Evolutionary conservation across 805 yeast species (phyloP).

Genomic region (Jamesozyma piceae): DNA sequence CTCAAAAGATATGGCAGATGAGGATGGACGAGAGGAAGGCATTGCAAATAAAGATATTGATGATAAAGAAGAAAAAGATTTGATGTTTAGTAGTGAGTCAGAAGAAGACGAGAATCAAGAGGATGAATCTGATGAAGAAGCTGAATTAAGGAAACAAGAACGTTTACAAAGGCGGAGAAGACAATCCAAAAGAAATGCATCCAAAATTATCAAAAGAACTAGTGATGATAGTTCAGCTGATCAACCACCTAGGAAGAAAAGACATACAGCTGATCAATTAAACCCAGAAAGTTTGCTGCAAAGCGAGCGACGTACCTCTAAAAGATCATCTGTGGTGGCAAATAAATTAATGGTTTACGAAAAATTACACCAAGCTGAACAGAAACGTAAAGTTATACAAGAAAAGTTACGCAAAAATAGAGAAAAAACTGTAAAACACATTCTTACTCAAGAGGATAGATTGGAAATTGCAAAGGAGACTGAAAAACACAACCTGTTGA

Average conservation of each 20-base stretch:
- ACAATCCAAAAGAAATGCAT: conserved; percentile 18
- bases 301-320: conserved; percentile 56
- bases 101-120: conserved; percentile 35
- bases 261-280: conserved; percentile 26
- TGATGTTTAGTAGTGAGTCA: conserved; percentile 26
- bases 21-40: conserved; percentile 12
- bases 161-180: conserved; percentile 21
- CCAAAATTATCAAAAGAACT: conserved; percentile 28
- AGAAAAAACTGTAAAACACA: conserved; percentile 34
- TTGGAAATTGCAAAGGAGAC: conserved; percentile 77
- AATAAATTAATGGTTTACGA: conserved; percentile 70
- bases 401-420: conserved; percentile 39
- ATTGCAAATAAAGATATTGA: conserved; percentile 10
- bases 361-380: conserved; percentile 60
- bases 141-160: conserved; percentile 42
- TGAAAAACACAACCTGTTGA: conserved; percentile 62
- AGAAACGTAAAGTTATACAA: conserved; percentile 39
- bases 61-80: conserved; percentile 24
- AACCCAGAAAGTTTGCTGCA: conserved; percentile 46
- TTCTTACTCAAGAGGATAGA: conserved; percentile 36
- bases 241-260: conserved; percentile 11
- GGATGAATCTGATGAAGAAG: conserved; percentile 48
- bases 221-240: conserved; percentile 21
- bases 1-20: conserved; percentile 20
- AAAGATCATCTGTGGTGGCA: conserved; percentile 67